Percentiles rank a stretch among this genome's conserved stretches.
Evolutionary conservation across 139 green algal genomes (phyloP).

Genomic region (Tetraselmis chui): DNA sequence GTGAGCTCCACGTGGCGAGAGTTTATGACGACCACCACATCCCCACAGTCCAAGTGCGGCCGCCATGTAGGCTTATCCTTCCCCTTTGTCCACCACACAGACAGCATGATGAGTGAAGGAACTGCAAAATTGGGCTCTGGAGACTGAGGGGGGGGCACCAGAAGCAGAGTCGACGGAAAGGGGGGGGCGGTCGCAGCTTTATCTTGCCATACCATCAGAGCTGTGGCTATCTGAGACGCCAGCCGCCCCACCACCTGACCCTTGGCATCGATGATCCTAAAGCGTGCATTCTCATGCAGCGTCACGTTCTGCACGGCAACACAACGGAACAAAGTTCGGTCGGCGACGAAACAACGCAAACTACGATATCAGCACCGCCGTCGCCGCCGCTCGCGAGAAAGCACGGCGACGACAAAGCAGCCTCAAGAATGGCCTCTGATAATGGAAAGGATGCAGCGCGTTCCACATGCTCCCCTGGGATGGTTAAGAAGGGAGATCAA

Average conservation of each 20-base stretch:
- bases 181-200: not conserved
- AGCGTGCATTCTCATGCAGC: constrained; percentile 12
- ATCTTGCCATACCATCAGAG: constrained; percentile 32
- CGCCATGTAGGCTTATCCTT: constrained; percentile 86
- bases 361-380: too few relatives aligned
- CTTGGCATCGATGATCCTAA: constrained; percentile 74
- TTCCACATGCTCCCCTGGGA: too few relatives aligned
- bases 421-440: too few relatives aligned
- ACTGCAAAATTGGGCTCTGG: not conserved
- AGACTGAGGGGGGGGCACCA: not conserved
- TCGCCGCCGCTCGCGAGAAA: too few relatives aligned
- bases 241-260: constrained; percentile 77
- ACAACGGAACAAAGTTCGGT: too few relatives aligned
- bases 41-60: constrained; percentile 60
- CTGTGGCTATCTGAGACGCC: constrained; percentile 51
- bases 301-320: not conserved
- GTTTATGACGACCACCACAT: constrained; percentile 84
- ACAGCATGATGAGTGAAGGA: not conserved
- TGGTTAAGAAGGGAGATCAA: too few relatives aligned
- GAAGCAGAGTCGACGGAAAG: not conserved
- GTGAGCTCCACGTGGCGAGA: constrained; percentile 73
- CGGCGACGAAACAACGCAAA: too few relatives aligned
- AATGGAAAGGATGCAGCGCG: too few relatives aligned
- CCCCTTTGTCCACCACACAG: constrained; percentile 41
- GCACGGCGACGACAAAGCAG: too few relatives aligned